Conservation (phyloP, 805 yeast genomes). For the Candida nitratophila region DNA sequence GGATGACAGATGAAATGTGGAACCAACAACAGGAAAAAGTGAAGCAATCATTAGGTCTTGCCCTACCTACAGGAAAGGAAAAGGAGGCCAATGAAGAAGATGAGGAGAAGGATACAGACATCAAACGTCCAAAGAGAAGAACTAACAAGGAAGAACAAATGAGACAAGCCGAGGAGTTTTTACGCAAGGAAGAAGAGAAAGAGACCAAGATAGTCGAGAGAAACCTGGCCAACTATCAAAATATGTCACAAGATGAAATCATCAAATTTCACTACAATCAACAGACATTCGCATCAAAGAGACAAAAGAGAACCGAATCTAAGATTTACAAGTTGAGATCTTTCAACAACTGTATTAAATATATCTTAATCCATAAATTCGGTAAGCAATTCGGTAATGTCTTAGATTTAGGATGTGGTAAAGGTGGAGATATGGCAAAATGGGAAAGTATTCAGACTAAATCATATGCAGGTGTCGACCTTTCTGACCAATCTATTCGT, state of each 20-base stretch:
- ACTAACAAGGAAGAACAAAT: conserved; percentile 13
- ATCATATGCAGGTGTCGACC: conserved; percentile 85
- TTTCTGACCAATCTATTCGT: conserved; percentile 78
- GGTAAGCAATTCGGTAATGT: conserved; percentile 50
- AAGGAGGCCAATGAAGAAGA: neutral
- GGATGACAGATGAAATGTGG: conserved; percentile 27
- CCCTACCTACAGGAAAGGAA: neutral
- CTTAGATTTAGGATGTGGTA: conserved; percentile 92
- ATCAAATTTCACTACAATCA: conserved; percentile 84
- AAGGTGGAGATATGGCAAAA: conserved; percentile 94
- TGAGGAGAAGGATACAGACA: conserved; percentile 3
- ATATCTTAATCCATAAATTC: conserved; percentile 70
- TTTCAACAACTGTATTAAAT: conserved; percentile 89
- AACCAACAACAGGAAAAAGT: conserved; percentile 15
- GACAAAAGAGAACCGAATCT: conserved; percentile 58
- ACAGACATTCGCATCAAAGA: conserved; percentile 62
- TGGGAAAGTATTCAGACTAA: conserved; percentile 70
- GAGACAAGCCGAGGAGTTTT: conserved; percentile 17
- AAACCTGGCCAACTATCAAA: conserved; percentile 5
- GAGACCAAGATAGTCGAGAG: conserved; percentile 14
- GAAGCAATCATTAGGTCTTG: neutral
- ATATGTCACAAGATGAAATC: conserved; percentile 45
- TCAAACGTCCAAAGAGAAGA: conserved; percentile 25
- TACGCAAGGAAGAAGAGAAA: conserved; percentile 25
- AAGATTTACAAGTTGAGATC: conserved; percentile 81